Conservation (phyloP, 306 rosid species). For the Cucumis melo region DNA sequence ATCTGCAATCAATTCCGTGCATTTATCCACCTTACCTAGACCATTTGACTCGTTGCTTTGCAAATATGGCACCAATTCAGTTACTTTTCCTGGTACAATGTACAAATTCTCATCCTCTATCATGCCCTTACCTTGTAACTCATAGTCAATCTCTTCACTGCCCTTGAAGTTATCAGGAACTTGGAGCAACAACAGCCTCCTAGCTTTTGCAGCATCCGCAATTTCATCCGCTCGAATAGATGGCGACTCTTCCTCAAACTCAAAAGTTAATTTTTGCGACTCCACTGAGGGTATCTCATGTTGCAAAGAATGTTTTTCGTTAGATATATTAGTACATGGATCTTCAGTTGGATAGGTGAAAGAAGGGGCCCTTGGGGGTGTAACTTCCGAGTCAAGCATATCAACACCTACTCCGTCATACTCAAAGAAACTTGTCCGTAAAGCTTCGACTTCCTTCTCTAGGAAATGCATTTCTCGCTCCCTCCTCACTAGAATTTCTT, state of each 20-base stretch:
- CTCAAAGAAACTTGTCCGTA: slow-evolving; percentile 19
- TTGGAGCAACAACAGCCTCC: slow-evolving; percentile 8
- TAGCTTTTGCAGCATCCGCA: slow-evolving; percentile 4
- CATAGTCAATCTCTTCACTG: background rate
- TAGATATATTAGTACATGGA: background rate
- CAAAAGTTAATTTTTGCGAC: slow-evolving; percentile 8
- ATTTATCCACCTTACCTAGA: slow-evolving; percentile 7
- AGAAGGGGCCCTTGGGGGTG: background rate
- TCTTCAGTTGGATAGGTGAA: slow-evolving; percentile 6
- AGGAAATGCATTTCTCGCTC: slow-evolving; percentile 40
- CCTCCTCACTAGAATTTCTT: slow-evolving; percentile 39
- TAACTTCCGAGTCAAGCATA: slow-evolving; percentile 11
- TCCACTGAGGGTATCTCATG: slow-evolving; percentile 17
- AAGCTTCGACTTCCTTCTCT: slow-evolving; percentile 30
- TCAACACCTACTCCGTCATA: slow-evolving; percentile 17
- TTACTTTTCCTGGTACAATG: slow-evolving; percentile 4
- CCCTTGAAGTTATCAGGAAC: background rate
- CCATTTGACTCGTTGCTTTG: background rate
- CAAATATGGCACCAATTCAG: background rate
- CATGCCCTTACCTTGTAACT: slow-evolving; percentile 11
- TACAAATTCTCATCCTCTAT: slow-evolving; percentile 6
- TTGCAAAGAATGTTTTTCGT: slow-evolving; percentile 6
- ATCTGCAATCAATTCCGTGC: background rate
- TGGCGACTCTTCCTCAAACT: slow-evolving; percentile 19
- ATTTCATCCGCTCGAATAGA: slow-evolving; percentile 5